Evolutionary conservation across 495 filamentous ascomycete genomes (phyloP).

Genomic region (Apodospora peruviana): DNA sequence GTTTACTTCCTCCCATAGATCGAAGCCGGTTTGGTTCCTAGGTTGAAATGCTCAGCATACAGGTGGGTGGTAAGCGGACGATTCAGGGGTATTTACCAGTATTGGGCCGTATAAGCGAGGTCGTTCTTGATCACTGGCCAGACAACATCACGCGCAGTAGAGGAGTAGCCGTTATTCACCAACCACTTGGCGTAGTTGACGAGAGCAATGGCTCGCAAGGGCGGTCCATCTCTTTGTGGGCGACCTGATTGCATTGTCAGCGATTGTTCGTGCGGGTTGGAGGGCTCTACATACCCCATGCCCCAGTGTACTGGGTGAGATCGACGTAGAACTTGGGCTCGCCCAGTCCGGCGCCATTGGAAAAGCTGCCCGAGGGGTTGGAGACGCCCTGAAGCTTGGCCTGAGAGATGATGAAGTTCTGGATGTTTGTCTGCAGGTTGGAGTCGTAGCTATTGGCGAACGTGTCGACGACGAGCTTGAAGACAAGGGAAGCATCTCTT

Average conservation of each 20-base stretch:
- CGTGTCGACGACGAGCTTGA: conserved; percentile 55
- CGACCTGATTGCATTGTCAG: too few species aligned
- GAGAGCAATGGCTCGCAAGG: conserved; percentile 58
- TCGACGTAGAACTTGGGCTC: conserved; percentile 60
- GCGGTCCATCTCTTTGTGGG: conserved; percentile 67
- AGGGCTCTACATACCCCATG: too few species aligned
- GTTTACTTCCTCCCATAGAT: conserved; percentile 68
- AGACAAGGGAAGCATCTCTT: conserved; percentile 61
- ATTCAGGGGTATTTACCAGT: conserved; percentile 45
- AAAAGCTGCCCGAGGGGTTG: conserved; percentile 54
- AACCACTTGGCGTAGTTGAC: conserved; percentile 44
- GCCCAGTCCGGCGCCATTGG: conserved; percentile 47
- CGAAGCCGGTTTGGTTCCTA: conserved; percentile 55
- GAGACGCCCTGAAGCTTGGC: conserved; percentile 55
- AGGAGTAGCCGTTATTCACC: conserved; percentile 40
- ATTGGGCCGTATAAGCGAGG: conserved; percentile 61
- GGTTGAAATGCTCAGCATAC: background rate
- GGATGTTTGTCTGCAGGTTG: conserved; percentile 46
- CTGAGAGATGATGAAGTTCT: conserved; percentile 53
- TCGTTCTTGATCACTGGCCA: conserved; percentile 66
- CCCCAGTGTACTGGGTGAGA: conserved; percentile 52
- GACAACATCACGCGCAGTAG: conserved; percentile 35
- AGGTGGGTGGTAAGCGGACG: background rate
- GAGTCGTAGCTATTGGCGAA: conserved; percentile 51
- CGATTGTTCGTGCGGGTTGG: too few species aligned